Percentiles rank a stretch among this genome's conserved stretches.
Evolutionary conservation across 1,139 yeast species (phyloP).

Genomic region (Geotrichum histeridarum): DNA sequence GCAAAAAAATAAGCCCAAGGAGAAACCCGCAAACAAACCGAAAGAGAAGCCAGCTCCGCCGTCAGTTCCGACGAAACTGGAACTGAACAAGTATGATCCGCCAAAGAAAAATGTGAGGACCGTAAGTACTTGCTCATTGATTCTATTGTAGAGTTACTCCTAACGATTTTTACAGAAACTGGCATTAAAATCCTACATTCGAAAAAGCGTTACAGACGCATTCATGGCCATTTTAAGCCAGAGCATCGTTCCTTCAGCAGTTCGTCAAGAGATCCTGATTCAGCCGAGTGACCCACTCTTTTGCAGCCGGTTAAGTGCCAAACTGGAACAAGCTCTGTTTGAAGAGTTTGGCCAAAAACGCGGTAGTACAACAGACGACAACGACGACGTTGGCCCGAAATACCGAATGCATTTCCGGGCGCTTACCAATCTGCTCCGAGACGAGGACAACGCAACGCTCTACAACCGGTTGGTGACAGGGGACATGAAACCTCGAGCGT

Average conservation of each 20-base stretch:
- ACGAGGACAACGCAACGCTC: neutral
- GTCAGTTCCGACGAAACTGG: neutral
- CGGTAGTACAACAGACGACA: neutral
- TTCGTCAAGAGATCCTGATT: constrained; percentile 29
- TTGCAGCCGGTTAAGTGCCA: constrained; percentile 40
- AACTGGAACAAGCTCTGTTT: constrained; percentile 41
- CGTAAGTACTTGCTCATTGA: neutral
- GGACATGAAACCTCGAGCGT: neutral
- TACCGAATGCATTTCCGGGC: neutral
- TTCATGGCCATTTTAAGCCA: constrained; percentile 37
- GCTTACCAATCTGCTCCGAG: neutral
- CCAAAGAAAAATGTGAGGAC: neutral
- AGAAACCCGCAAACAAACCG: neutral
- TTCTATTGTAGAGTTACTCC: no score
- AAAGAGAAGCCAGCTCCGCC: neutral
- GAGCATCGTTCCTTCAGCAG: constrained; percentile 43
- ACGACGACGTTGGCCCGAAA: neutral
- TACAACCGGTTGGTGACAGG: neutral
- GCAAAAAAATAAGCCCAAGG: neutral
- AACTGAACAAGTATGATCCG: neutral
- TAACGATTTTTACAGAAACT: neutral
- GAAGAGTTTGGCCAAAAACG: constrained; percentile 28
- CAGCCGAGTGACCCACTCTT: constrained; percentile 36
- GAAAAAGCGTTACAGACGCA: constrained; percentile 42
- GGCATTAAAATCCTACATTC: constrained; percentile 22